phyloP scores from a whole-genome alignment of 2,329 filamentous ascomycete genomes.

The Reticulascus tulasneorum region DNA sequence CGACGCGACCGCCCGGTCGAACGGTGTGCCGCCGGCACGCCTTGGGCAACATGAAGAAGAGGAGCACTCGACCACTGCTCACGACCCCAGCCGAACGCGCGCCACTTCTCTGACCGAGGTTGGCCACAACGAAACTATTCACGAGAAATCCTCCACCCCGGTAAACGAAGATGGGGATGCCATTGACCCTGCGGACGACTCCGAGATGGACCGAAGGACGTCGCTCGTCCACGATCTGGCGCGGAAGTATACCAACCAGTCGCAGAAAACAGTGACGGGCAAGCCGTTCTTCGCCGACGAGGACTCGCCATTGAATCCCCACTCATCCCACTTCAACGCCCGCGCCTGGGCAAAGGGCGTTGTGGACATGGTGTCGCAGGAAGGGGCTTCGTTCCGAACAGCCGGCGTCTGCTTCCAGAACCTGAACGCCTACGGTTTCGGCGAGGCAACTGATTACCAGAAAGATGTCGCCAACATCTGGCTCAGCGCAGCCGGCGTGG shows the following conservation, averaged over 20 bases:
- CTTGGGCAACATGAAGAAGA: constrained; percentile 22
- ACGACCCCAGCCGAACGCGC: constrained; percentile 28
- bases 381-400: constrained; percentile 54
- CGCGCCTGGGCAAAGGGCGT: constrained; percentile 59
- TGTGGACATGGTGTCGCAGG: constrained; percentile 46
- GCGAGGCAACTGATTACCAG: constrained; percentile 66
- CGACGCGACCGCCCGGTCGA: constrained; percentile 42
- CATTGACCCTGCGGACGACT: constrained; percentile 29
- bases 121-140: constrained; percentile 20
- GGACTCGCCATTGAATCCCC: constrained; percentile 51
- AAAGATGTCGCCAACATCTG: constrained; percentile 62
- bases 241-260: constrained; percentile 49
- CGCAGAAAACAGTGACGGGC: constrained; percentile 26
- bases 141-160: constrained; percentile 8
- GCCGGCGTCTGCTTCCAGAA: constrained; percentile 64
- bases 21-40: constrained; percentile 31
- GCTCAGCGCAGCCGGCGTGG: constrained; percentile 42
- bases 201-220: constrained; percentile 46
- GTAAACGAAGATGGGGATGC: constrained; percentile 19
- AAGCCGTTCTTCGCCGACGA: constrained; percentile 51
- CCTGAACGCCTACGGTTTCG: constrained; percentile 65
- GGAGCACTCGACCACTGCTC: constrained; percentile 18
- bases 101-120: constrained; percentile 33
- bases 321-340: constrained; percentile 48
- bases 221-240: constrained; percentile 54